Conservation (phyloP, 305 asterid genomes). For the Fraxinus angustifolia region DNA sequence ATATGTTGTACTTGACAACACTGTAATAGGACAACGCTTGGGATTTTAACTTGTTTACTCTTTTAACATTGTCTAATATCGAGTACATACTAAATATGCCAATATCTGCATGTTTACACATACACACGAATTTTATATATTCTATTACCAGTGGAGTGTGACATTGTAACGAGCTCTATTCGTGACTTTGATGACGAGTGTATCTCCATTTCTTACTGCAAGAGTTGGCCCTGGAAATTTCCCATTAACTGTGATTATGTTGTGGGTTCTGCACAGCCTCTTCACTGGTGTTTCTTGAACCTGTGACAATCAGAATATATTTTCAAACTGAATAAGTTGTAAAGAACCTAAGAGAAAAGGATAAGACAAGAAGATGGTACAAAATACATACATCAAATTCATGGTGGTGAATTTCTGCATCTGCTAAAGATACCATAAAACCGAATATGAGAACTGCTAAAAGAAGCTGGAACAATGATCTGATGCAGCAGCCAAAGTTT, state of each 20-base stretch:
- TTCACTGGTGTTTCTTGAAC: constrained; percentile 40
- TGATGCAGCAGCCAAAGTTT: constrained; percentile 11
- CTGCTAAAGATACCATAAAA: constrained; percentile 25
- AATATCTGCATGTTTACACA: not conserved
- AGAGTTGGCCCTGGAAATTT: constrained; percentile 57
- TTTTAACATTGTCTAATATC: not conserved
- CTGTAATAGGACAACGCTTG: not conserved
- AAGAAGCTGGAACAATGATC: constrained; percentile 18
- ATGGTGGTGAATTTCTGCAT: constrained; percentile 47
- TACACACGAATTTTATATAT: not conserved
- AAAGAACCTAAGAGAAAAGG: not conserved
- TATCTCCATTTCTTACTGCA: constrained; percentile 36
- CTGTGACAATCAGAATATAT: constrained; percentile 16
- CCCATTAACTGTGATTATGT: constrained; percentile 48
- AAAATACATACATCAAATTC: constrained; percentile 35
- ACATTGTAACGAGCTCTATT: constrained; percentile 42
- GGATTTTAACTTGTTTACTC: not conserved
- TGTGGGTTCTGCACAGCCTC: constrained; percentile 44
- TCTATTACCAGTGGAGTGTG: constrained; percentile 44
- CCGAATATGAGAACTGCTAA: constrained; percentile 20
- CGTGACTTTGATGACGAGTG: constrained; percentile 34
- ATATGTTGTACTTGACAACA: not conserved
- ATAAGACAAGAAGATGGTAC: not conserved
- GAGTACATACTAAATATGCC: not conserved
- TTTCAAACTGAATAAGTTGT: not conserved